phyloP scores from a whole-genome alignment of 805 yeast species.

The Cyberlindnera maclurae region DNA sequence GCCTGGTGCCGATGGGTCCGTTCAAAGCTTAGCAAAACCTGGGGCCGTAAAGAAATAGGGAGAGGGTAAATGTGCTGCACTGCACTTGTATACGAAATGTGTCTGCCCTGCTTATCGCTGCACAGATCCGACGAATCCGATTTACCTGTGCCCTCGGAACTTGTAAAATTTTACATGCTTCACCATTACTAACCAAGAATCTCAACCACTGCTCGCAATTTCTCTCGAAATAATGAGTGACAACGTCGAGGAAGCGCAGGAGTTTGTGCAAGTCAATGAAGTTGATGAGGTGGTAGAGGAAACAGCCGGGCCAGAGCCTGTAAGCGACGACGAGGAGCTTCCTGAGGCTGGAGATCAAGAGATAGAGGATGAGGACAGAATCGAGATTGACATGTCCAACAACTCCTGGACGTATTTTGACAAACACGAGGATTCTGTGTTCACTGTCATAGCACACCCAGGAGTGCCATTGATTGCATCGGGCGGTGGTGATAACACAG shows the following conservation, averaged over 20 bases:
- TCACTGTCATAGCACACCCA: slow-evolving; percentile 78
- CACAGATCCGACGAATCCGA: no score
- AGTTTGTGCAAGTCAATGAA: slow-evolving; percentile 35
- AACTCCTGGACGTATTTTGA: slow-evolving; percentile 89
- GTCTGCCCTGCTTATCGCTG: no score
- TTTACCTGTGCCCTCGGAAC: no score
- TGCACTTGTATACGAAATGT: no score
- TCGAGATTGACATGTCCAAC: slow-evolving; percentile 83
- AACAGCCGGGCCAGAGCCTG: slow-evolving; percentile 20
- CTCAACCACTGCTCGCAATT: no score
- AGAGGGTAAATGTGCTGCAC: no score
- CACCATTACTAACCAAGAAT: no score
- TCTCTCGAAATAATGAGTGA: slow-evolving; percentile 5
- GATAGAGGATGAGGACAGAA: slow-evolving; percentile 35
- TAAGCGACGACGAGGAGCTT: slow-evolving; percentile 24
- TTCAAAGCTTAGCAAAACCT: no score
- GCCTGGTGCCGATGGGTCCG: no score
- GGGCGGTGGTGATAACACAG: slow-evolving; percentile 93
- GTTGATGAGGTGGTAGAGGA: slow-evolving; percentile 35
- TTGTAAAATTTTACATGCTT: no score
- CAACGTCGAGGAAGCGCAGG: slow-evolving; percentile 18
- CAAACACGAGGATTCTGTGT: slow-evolving; percentile 81
- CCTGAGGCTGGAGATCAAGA: slow-evolving; percentile 31
- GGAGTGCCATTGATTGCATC: slow-evolving; percentile 76
- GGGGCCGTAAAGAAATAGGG: no score